These are phyloP conservation scores for Mitragyna speciosa DNA, from an alignment of 257 asterid genomes.

Conservation along the genomic window DNA sequence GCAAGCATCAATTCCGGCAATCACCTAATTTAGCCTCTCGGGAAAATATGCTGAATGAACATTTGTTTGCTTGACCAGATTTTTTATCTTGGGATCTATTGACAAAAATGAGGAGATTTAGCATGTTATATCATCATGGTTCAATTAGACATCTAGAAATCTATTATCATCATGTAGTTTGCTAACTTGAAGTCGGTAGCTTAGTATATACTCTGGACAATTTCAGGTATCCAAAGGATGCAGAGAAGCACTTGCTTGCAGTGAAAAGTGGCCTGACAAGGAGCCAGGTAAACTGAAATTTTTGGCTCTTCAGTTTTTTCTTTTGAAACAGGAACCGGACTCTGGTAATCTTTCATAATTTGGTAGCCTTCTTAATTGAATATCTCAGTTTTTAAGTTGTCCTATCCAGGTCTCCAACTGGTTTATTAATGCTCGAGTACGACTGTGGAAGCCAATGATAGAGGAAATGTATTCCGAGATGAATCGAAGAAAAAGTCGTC, in stretches of 20 bases:
- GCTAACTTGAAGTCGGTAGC: not conserved
- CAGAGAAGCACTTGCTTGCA: slow-evolving; percentile 91
- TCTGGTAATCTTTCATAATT: not conserved
- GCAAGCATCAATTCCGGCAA: not conserved
- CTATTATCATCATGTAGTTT: not conserved
- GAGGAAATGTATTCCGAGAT: slow-evolving; percentile 93
- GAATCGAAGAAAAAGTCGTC: slow-evolving; percentile 50
- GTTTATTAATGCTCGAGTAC: slow-evolving; percentile 92
- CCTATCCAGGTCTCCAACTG: slow-evolving; percentile 74
- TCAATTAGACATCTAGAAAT: not conserved
- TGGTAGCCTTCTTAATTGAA: not conserved
- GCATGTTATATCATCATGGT: not conserved
- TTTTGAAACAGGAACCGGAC: not conserved
- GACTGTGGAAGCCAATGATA: slow-evolving; percentile 94
- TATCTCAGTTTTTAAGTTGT: not conserved
- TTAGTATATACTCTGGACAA: not conserved
- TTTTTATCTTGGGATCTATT: no score
- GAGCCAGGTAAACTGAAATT: slow-evolving; percentile 57
- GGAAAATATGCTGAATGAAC: no score
- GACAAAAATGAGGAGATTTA: not conserved
- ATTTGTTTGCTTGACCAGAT: no score
- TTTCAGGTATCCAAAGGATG: slow-evolving; percentile 86
- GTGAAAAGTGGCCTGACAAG: slow-evolving; percentile 84
- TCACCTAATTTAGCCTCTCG: no score
- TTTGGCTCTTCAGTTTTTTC: not conserved